phyloP scores from a whole-genome alignment of 2,329 filamentous ascomycete genomes.

The Trichoderma koningii region DNA sequence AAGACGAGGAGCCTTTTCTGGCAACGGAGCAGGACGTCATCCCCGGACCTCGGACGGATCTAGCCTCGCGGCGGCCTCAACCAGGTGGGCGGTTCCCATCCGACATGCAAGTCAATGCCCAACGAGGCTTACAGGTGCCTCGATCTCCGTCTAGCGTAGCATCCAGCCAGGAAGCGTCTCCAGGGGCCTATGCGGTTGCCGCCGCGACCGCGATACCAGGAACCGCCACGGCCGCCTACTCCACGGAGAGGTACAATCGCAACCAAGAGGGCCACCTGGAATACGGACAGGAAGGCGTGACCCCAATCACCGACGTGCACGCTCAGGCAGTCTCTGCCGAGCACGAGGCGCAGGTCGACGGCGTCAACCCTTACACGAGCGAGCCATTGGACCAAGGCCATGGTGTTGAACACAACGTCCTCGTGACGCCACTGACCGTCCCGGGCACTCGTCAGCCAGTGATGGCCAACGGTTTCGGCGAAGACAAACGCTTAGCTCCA shows the following conservation, averaged over 20 bases:
- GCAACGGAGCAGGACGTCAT: slow-evolving; percentile 49
- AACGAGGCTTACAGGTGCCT: slow-evolving; percentile 77
- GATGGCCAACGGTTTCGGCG: not conserved
- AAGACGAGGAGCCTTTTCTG: slow-evolving; percentile 65
- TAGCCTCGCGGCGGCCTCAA: slow-evolving; percentile 68
- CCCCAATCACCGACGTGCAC: slow-evolving; percentile 51
- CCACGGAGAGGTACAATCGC: slow-evolving; percentile 37
- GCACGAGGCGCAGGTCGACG: slow-evolving; percentile 55
- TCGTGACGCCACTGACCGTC: slow-evolving; percentile 3
- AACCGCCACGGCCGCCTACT: slow-evolving; percentile 32
- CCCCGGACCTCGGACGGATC: slow-evolving; percentile 53
- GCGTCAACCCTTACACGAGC: slow-evolving; percentile 60
- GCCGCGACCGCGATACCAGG: slow-evolving; percentile 57
- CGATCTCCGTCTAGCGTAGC: slow-evolving; percentile 80
- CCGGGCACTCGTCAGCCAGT: slow-evolving; percentile 13
- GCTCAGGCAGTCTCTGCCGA: slow-evolving; percentile 55
- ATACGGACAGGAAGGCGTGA: slow-evolving; percentile 51
- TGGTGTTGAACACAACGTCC: slow-evolving; percentile 26
- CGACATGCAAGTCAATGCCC: slow-evolving; percentile 79
- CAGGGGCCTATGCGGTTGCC: slow-evolving; percentile 61
- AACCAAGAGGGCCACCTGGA: slow-evolving; percentile 33
- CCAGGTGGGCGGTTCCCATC: slow-evolving; percentile 97
- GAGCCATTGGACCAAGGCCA: slow-evolving; percentile 42
- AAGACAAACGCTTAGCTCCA: not conserved
- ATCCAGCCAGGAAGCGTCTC: slow-evolving; percentile 56